Conservation (phyloP, 2,329 filamentous ascomycete genomes). For the Trichoderma sp. region DNA sequence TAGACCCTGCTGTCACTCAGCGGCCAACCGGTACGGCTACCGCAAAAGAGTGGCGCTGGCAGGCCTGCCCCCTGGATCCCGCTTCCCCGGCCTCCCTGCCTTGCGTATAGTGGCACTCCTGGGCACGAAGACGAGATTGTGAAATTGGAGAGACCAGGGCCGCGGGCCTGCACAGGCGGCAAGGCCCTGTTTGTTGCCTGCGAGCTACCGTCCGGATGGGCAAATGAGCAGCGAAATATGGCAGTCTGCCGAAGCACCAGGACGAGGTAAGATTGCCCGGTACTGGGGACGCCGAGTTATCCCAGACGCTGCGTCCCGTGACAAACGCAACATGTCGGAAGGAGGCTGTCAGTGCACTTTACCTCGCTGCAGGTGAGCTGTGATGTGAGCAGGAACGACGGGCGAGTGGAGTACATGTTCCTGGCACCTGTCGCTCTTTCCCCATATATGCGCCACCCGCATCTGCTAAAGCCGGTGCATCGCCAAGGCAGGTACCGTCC, state of each 20-base stretch:
- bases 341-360: neutral
- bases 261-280: neutral
- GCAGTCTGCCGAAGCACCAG: neutral
- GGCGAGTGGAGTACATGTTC: neutral
- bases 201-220: neutral
- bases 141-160: constrained; percentile 3
- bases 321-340: constrained; percentile 14
- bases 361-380: neutral
- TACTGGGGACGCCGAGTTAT: no score
- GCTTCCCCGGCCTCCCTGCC: constrained; percentile 24
- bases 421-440: neutral
- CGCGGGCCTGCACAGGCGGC: neutral
- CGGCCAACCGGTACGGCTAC: constrained; percentile 12
- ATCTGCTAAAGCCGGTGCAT: neutral
- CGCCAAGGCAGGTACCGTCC: neutral
- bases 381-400: neutral
- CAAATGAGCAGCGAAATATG: neutral
- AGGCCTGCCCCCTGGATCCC: constrained; percentile 21
- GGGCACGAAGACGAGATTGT: constrained; percentile 12
- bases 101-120: constrained; percentile 10
- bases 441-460: neutral
- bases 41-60: neutral
- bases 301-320: constrained; percentile 6
- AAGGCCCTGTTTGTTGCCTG: neutral
- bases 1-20: constrained; percentile 1